These are phyloP conservation scores for Canna indica DNA, from an alignment of 176 grass and related monocot species.

Conservation along the genomic window DNA sequence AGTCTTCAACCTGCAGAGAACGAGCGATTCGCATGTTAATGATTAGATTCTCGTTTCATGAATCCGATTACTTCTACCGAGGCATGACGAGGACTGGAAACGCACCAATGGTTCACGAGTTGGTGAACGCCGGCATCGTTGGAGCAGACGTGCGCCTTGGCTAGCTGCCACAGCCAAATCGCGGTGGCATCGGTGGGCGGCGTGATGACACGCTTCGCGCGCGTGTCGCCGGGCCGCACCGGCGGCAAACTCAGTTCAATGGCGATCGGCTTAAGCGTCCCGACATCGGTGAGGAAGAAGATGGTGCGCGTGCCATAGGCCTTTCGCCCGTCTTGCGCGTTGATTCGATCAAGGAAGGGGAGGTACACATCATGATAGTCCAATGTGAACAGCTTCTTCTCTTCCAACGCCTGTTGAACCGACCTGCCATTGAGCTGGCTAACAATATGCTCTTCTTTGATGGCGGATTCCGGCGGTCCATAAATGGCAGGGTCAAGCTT, in stretches of 20 bases:
- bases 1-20: conserved; percentile 52
- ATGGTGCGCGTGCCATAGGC: conserved; percentile 83
- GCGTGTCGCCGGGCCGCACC: conserved; percentile 34
- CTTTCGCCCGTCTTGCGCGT: conserved; percentile 74
- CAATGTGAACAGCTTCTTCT: conserved; percentile 60
- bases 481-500: conserved; percentile 68
- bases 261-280: conserved; percentile 75
- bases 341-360: conserved; percentile 78
- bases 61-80: background rate
- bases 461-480: conserved; percentile 72
- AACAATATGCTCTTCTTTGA: conserved; percentile 81
- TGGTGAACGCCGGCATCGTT: conserved; percentile 94
- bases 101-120: conserved; percentile 88
- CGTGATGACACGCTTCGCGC: conserved; percentile 76
- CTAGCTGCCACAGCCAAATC: conserved; percentile 93
- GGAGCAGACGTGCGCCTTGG: conserved; percentile 94
- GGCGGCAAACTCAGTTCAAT: conserved; percentile 84
- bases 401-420: conserved; percentile 55
- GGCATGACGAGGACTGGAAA: too few relatives aligned
- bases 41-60: background rate
- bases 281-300: conserved; percentile 59
- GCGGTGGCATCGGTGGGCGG: conserved; percentile 73
- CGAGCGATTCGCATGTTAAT: background rate
- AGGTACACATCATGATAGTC: conserved; percentile 87
- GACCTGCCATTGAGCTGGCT: conserved; percentile 74